Evolutionary conservation across 164 flowering plant species (phyloP).

Genomic region (Liquidambar formosana): DNA sequence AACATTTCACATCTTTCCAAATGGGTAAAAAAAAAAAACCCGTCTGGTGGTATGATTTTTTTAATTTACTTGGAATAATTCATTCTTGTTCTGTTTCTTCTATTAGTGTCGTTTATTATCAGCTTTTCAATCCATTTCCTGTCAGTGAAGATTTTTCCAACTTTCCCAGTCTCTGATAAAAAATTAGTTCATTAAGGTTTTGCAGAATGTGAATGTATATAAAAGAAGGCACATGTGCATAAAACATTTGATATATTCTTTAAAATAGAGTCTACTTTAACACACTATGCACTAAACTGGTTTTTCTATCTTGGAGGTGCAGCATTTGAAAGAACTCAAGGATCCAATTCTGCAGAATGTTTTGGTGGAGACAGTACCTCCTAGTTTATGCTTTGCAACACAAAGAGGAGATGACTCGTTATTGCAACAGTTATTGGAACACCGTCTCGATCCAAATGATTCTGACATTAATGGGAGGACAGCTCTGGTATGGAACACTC

Average conservation of each 20-base stretch:
- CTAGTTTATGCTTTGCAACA: conserved; percentile 82
- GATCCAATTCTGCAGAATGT: conserved; percentile 82
- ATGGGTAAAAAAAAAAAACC: no score
- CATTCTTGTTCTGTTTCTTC: neutral
- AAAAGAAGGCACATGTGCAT: no score
- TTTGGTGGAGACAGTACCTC: conserved; percentile 77
- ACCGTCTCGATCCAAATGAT: conserved; percentile 87
- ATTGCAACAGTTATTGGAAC: conserved; percentile 63
- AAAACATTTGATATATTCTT: no score
- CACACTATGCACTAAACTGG: neutral
- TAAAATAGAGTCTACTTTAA: neutral
- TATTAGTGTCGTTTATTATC: neutral
- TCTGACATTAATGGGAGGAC: conserved; percentile 77
- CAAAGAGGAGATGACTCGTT: conserved; percentile 73
- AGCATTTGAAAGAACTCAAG: conserved; percentile 76
- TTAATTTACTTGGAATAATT: no score
- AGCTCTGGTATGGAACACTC: conserved; percentile 54
- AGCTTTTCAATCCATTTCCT: neutral
- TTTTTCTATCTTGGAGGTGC: conserved; percentile 20
- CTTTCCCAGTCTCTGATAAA: no score
- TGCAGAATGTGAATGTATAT: no score
- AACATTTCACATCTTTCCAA: conserved; percentile 67
- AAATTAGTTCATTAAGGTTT: no score
- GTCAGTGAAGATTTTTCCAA: no score
- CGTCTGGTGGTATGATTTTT: neutral